Evolutionary conservation across 2,329 filamentous ascomycete species (phyloP).

Genomic region (Dactylellina leptospora): DNA sequence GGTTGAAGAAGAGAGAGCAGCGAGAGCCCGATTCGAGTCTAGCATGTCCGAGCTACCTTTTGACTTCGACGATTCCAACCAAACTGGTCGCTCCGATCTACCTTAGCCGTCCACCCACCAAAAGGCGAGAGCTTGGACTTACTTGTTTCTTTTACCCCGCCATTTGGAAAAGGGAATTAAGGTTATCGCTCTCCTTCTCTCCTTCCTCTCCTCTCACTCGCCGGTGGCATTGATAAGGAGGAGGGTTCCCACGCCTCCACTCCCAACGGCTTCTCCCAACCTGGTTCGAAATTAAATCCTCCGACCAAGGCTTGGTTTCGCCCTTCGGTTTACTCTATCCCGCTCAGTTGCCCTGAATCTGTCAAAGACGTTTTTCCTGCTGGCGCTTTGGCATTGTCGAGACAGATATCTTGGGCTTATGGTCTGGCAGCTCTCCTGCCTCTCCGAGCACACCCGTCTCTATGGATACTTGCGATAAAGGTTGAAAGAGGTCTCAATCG

Average conservation of each 20-base stretch:
- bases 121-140: slow-evolving; percentile 38
- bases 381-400: not conserved
- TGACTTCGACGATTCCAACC: not conserved
- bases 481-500: slow-evolving; percentile 52
- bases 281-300: slow-evolving; percentile 16
- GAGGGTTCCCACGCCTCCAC: too few species aligned
- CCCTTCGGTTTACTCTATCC: slow-evolving; percentile 4
- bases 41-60: slow-evolving; percentile 7
- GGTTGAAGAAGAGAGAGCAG: too few species aligned
- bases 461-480: slow-evolving; percentile 53
- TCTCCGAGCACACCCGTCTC: slow-evolving; percentile 40
- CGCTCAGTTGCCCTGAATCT: slow-evolving; percentile 16
- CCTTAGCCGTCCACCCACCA: slow-evolving; percentile 32
- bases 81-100: not conserved
- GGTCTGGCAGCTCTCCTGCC: slow-evolving; percentile 29
- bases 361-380: not conserved
- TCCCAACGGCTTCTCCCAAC: slow-evolving; percentile 12
- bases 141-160: slow-evolving; percentile 42
- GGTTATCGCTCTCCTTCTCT: slow-evolving; percentile 30
- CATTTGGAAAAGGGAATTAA: slow-evolving; percentile 40
- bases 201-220: not conserved
- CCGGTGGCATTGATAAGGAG: slow-evolving; percentile 41
- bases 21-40: slow-evolving; percentile 25
- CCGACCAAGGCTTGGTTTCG: slow-evolving; percentile 18
- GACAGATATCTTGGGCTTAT: slow-evolving; percentile 1